Evolutionary conservation across 2,329 filamentous ascomycete species (phyloP), one percentile per base, ranked within the genome.

Genomic region (Microdochium paspali): DNA sequence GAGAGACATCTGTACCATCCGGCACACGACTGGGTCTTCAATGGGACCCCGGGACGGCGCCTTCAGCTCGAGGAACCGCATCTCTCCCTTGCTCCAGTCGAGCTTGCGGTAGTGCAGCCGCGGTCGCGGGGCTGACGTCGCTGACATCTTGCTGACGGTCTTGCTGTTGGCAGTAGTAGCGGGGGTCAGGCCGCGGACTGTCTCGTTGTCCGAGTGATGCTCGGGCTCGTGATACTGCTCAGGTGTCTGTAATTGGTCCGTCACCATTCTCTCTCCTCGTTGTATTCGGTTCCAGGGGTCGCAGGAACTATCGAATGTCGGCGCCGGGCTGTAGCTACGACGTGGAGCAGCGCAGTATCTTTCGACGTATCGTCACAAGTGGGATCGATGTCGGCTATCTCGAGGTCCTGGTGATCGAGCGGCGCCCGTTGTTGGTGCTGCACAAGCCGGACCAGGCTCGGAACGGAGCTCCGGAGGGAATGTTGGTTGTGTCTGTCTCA

Each of bases 61-160:
- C 42, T 61, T 56, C 31, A 66, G 51, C 51, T 66, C 63, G 10
- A 66, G 51, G 46, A 66, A 51, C 24, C 63, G 63, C 20, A 65
- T 53, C 49, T 65, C 63, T 47, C 49, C 54, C 44, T 50, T 51
- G 20, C 53, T 50, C 39, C 51, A 48, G 45, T 57, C 53, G 43
- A 60, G 50, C 21, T 51, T 49, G 32, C 51, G 47, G 47, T 57
- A 57, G 15, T 40, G 35, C 35, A 40, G 35, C 35, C 35, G 35
- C 18, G 35, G 35, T 6, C 35, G 35, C 15, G 35, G 35, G 18
- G 15, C 35, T 7, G 18, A 7, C 6, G 12, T 20, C 35, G 18
- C 35, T 5, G 35, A 9, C 35, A 40, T 40, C 3, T 5, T 7
- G 35, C 3, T 7, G 18, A 10, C 9, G 18, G 13, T 18, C 9